Conservation (phyloP, 495 filamentous ascomycete genomes). For the Xylaria acuta region DNA sequence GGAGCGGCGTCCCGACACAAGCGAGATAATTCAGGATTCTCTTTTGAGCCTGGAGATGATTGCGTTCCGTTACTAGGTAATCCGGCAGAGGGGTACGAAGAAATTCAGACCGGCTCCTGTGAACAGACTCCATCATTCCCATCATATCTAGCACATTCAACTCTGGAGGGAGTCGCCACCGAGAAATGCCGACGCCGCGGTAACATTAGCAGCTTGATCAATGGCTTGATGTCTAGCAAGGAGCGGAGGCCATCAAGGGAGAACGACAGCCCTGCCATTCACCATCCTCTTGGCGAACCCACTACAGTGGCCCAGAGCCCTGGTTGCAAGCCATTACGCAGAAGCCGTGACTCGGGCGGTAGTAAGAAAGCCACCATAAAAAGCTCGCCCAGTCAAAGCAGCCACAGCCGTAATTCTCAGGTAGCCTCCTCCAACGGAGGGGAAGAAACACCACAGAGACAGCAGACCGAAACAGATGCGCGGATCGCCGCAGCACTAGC, state of each 20-base stretch:
- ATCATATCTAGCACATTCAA: not conserved
- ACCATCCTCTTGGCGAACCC: too few species aligned
- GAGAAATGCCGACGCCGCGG: not conserved
- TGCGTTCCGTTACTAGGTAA: not conserved
- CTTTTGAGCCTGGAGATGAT: slow-evolving; percentile 19
- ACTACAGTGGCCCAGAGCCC: not conserved
- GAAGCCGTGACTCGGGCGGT: not conserved
- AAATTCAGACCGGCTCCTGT: not conserved
- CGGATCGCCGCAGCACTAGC: slow-evolving; percentile 18
- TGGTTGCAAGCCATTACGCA: not conserved
- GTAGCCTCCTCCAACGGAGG: not conserved
- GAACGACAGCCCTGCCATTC: not conserved
- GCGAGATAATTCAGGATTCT: not conserved
- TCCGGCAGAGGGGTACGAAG: not conserved
- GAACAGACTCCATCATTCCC: not conserved
- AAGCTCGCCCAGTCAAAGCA: not conserved
- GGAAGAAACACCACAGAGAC: not conserved
- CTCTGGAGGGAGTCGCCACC: not conserved
- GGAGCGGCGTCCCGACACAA: not conserved
- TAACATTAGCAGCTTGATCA: not conserved
- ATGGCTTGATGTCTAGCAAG: not conserved
- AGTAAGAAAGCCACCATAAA: not conserved
- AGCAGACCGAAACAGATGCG: not conserved
- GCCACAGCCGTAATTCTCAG: not conserved
- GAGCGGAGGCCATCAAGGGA: not conserved